Evolutionary conservation across 1,284 basidiomycete genomes (phyloP).

Genomic region (Cutaneotrichosporon dermatis): DNA sequence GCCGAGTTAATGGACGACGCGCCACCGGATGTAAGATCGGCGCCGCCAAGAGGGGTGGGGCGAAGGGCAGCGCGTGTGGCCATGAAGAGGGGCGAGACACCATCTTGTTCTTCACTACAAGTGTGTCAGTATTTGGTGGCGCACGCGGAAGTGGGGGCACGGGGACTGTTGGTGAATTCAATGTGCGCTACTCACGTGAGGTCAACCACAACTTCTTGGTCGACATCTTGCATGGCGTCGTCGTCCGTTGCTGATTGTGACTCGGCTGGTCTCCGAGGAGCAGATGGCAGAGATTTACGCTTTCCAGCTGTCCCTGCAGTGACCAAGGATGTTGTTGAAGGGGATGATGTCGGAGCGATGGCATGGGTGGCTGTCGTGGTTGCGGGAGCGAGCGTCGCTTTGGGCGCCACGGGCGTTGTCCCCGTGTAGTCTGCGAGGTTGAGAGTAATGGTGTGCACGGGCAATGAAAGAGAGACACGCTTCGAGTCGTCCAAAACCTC

Average conservation of each 20-base stretch:
- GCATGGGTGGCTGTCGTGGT: conserved; percentile 3
- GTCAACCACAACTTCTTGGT: conserved; percentile 6
- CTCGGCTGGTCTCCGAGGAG: background rate
- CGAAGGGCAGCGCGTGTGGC: conserved; percentile 31
- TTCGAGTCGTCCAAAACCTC: conserved; percentile 29
- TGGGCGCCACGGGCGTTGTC: conserved; percentile 3
- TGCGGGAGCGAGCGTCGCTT: conserved; percentile 2
- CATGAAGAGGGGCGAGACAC: conserved; percentile 24
- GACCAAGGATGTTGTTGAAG: background rate
- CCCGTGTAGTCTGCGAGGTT: conserved; percentile 41
- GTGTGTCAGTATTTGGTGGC: conserved; percentile 6
- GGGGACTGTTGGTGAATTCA: background rate
- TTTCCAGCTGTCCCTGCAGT: background rate
- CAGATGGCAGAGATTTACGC: conserved; percentile 6
- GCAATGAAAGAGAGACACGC: conserved; percentile 21
- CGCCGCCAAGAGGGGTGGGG: conserved; percentile 4
- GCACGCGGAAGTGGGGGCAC: background rate
- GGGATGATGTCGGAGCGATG: background rate
- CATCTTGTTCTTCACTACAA: conserved; percentile 13
- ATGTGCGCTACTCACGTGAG: conserved; percentile 10
- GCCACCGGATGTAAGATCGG: background rate
- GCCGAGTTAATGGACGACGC: background rate
- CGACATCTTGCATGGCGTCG: background rate
- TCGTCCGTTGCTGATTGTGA: background rate
- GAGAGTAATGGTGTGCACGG: conserved; percentile 40